Evolutionary conservation across 2,329 filamentous ascomycete genomes (phyloP), one percentile per base, ranked within the genome.

Genomic region (Immersiporthe knoxdaviesiana): DNA sequence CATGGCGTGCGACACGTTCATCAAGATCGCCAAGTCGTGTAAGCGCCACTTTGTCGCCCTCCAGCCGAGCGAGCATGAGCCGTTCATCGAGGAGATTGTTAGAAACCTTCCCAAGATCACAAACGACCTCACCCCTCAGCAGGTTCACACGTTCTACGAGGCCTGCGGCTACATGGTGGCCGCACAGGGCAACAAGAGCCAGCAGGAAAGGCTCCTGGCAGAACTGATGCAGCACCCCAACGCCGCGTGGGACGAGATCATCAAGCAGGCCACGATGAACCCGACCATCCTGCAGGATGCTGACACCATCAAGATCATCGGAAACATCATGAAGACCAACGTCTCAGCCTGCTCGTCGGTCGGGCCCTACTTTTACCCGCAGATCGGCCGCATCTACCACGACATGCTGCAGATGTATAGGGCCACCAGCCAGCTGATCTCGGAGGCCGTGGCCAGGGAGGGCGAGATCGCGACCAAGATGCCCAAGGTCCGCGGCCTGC

Each of bases 311-410:
- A 99, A 99, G 84, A 91, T 99, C 74, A 94, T 99, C 72, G 96
- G 96, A 74, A 99, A 99, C 81, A 97, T 99, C 78, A 99, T 99
- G 96, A 99, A 99, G 87, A 99, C 96, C 0, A 99, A 99, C 76
- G 96, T 99, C 5, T 95, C 97, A n/a, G 96, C 96, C 47, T 99
- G 96, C 80, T 93, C 92, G 47, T 98, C 96, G 0, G 96, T 99
- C 69, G 96, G 97, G 44, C 90, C 93, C 65, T 99, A 98, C 82
- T 99, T 99, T 81, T 97, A 97, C 77, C 95, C 96, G 16, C 96
- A 99, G 79, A 97, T 99, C 75, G 96, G 95, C 54, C 91, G 94
- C 68, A 98, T 99, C 74, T 99, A 98, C 80, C 90, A 97, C 74
- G 96, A 99, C 78, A 98, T 99, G 95, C 84, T 99, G 68, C 95